These are phyloP conservation scores for Sedum album DNA, from an alignment of 164 flowering plant genomes.

Conservation along the genomic window DNA sequence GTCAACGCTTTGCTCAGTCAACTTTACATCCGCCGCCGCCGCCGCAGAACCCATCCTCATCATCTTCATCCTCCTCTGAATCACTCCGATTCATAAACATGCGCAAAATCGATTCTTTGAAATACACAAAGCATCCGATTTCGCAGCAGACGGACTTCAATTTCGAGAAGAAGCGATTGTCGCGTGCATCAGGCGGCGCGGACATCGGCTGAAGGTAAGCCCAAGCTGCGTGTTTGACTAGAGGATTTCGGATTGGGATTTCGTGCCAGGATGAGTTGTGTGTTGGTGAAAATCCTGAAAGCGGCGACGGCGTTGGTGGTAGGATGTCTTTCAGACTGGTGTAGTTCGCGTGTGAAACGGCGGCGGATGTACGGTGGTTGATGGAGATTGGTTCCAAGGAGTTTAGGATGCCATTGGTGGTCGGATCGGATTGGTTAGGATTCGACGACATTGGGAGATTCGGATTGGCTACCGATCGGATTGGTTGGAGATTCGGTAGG, in stretches of 20 bases:
- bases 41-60: neutral
- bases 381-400: neutral
- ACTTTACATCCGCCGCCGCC: neutral
- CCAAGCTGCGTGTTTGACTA: slow-evolving; percentile 49
- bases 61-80: neutral
- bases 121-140: slow-evolving; percentile 3
- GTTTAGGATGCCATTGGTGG: neutral
- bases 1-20: neutral
- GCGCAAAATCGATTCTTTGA: neutral
- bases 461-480: too few species aligned
- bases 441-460: too few species aligned
- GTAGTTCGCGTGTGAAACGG: neutral
- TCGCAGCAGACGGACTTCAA: slow-evolving; percentile 14
- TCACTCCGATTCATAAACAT: neutral
- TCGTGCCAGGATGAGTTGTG: slow-evolving; percentile 28
- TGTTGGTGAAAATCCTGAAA: slow-evolving; percentile 16
- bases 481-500: too few species aligned
- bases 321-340: slow-evolving; percentile 30
- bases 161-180: slow-evolving; percentile 16
- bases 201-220: slow-evolving; percentile 54
- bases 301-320: slow-evolving; percentile 15
- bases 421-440: too few species aligned
- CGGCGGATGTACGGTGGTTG: neutral
- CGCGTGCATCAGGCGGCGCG: slow-evolving; percentile 14
- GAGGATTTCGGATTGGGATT: slow-evolving; percentile 41